Evolutionary conservation across 2,329 filamentous ascomycete species (phyloP), one percentile per base, ranked within the genome.

Genomic region (Phialophora verrucosa): DNA sequence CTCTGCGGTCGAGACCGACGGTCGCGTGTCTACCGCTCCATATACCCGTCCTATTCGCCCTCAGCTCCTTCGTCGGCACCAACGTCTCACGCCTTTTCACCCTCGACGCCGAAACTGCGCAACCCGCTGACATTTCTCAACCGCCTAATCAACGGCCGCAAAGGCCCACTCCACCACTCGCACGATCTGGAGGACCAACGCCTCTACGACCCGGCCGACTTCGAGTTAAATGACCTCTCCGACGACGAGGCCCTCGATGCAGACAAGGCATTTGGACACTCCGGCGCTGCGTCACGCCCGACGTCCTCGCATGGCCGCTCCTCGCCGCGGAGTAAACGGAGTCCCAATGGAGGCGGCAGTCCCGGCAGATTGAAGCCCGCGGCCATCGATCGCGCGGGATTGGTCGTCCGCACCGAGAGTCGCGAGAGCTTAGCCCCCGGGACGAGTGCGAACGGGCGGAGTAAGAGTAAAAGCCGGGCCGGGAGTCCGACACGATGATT

Each of bases 321-420:
- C 1, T 91, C 89, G 0, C 89, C 90, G 69, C 78, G 87, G 56
- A 85, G 84, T 65, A 75, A 83, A 23, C 31, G 31, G 2, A 80
- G 82, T 5, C 81, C 55, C 54, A 35, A 25, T 12, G 53, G n/a
- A 7, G 17, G 38, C 17, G 53, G n/a, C 17, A 56, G 63, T 23
- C 35, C 77, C 73, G 75, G 75, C 72, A 60, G 75, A 70, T 25
- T 70, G 32, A 65, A 31, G 20, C 63, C 68, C 29, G 62, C 81
- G 69, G 76, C 82, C 10, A 85, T 86, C 70, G 85, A 87, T 63
- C 79, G 92, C 47, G 88, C 86, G 55, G 93, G 93, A 1, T 77
- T 97, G 69, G 88, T 91, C 62, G 86, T 92, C 2, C 83, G 94
- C 71, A 96, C 91, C 0, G 94, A 97, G 75, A 96, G 92, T 75